A percentile compares a stretch with the other conserved stretches of the same genome.
phyloP scores from a whole-genome alignment of 306 rosid genomes.

The Styphnolobium japonicum region DNA sequence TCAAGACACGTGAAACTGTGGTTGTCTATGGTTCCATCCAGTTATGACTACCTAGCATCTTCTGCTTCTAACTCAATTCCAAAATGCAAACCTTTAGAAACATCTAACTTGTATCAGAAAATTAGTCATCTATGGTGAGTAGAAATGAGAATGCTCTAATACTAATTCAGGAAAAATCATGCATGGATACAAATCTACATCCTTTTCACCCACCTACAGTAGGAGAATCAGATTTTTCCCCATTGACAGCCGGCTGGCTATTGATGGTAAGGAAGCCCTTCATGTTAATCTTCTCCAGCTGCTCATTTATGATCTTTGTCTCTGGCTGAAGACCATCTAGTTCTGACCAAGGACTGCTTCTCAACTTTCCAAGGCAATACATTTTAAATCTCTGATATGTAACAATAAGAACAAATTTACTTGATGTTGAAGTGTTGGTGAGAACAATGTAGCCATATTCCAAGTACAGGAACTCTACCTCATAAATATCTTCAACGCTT shows the following conservation, averaged over 20 bases:
- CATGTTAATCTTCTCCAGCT: slow-evolving; percentile 59
- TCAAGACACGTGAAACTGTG: background rate
- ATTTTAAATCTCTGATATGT: slow-evolving; percentile 70
- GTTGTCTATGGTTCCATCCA: background rate
- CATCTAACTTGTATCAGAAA: slow-evolving; percentile 7
- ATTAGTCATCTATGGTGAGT: background rate
- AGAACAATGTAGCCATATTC: background rate
- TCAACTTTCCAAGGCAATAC: slow-evolving; percentile 84
- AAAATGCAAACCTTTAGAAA: background rate
- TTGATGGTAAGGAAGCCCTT: slow-evolving; percentile 93
- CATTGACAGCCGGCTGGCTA: slow-evolving; percentile 96
- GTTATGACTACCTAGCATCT: background rate
- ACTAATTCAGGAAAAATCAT: background rate
- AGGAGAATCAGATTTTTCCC: slow-evolving; percentile 83
- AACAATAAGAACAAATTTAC: slow-evolving; percentile 19
- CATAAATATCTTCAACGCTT: slow-evolving; percentile 72
- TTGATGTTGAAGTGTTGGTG: background rate
- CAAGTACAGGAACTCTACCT: slow-evolving; percentile 48
- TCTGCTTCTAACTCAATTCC: background rate
- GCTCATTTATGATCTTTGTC: slow-evolving; percentile 81
- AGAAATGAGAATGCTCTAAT: background rate
- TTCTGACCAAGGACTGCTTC: slow-evolving; percentile 97
- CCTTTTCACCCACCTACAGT: slow-evolving; percentile 65
- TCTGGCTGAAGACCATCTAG: slow-evolving; percentile 94
- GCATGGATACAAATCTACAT: slow-evolving; percentile 1